Conservation (phyloP, 1,139 yeast species). For the Geotrichum carabidarum region DNA sequence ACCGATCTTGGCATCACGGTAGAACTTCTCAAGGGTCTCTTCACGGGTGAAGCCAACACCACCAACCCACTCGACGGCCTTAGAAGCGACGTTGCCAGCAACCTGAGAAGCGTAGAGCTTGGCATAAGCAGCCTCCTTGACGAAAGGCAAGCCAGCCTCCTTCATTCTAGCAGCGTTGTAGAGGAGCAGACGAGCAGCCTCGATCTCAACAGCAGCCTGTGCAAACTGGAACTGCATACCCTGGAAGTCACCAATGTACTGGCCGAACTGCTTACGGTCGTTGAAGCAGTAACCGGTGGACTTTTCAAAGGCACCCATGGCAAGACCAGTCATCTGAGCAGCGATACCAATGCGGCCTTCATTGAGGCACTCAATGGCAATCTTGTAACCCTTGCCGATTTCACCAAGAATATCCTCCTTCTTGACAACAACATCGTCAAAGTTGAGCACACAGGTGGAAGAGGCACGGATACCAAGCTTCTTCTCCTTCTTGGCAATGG, state of each 20-base stretch:
- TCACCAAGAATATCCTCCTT: slow-evolving; percentile 42
- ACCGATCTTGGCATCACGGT: slow-evolving; percentile 45
- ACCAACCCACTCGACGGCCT: slow-evolving; percentile 47
- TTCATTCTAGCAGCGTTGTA: slow-evolving; percentile 45
- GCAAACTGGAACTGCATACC: slow-evolving; percentile 47
- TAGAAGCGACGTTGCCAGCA: slow-evolving; percentile 41
- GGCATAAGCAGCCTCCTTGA: slow-evolving; percentile 46
- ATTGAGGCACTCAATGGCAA: slow-evolving; percentile 43
- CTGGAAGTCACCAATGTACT: slow-evolving; percentile 44
- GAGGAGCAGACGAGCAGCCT: slow-evolving; percentile 43
- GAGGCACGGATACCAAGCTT: slow-evolving; percentile 45
- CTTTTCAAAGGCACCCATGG: slow-evolving; percentile 43
- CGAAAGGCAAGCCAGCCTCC: slow-evolving; percentile 41
- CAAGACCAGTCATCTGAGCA: slow-evolving; percentile 45
- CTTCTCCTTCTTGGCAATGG: slow-evolving; percentile 44
- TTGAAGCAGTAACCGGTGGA: slow-evolving; percentile 41
- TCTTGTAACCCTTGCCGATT: slow-evolving; percentile 45
- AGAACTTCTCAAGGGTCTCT: slow-evolving; percentile 42
- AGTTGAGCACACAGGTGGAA: slow-evolving; percentile 42
- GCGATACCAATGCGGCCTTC: slow-evolving; percentile 47
- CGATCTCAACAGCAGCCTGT: slow-evolving; percentile 44
- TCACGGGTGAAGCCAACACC: slow-evolving; percentile 47
- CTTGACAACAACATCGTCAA: slow-evolving; percentile 43
- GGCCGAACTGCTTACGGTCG: slow-evolving; percentile 44
- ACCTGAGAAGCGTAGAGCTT: slow-evolving; percentile 42